Base-by-base conservation (phyloP, 352 stramenopile genomes). In the Phytophthora multivora region DNA sequence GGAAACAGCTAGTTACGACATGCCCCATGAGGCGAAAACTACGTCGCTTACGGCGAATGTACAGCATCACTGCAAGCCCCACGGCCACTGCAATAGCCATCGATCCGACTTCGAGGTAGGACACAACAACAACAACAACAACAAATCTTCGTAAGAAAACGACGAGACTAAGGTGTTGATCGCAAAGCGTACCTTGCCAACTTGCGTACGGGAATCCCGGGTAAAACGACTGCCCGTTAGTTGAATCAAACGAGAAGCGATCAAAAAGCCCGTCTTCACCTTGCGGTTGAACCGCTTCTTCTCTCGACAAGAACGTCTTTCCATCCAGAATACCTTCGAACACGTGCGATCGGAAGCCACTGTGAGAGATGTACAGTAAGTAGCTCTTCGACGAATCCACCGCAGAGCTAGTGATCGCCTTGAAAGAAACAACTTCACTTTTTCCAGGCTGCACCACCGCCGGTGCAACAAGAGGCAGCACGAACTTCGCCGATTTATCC, bases 321-420 rank as follows among this genome's bases (percentile, higher is more conserved):
- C 72, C 69, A 16, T 78, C 42, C 10, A 91, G 51, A 43, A 60
- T 48, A 0, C 75, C 82, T 51, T 84, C 70, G 51, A 88, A 77
- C 11, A 77, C 23, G 46, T 91, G 82, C 5, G 74, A 73, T 16
- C 75, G 71, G 28, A 81, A 75, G 8, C 77, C 78, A n/a, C 66
- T 85, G 54, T 91, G 82, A 3, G 76, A 86, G 51, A 91, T 79
- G 55, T 89, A 91, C 35, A 91, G 31, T 5, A 49, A 40, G 42
- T 84, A 89, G 5, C 36, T 70, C 43, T 71, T 69, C 3, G 59
- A 59, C 5, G 52, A 51, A n/a, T 55, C 57, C 35, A 79, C 66
- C 36, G 25, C 62, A 12, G 36, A 54, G 16, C 18, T 21, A 26
- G 69, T 69, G 41, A 72, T 77, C 3, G 73, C 52, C 26, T 67